Base-by-base conservation (phyloP, 345 rosid species). In the Erysimum cheiranthoides region DNA sequence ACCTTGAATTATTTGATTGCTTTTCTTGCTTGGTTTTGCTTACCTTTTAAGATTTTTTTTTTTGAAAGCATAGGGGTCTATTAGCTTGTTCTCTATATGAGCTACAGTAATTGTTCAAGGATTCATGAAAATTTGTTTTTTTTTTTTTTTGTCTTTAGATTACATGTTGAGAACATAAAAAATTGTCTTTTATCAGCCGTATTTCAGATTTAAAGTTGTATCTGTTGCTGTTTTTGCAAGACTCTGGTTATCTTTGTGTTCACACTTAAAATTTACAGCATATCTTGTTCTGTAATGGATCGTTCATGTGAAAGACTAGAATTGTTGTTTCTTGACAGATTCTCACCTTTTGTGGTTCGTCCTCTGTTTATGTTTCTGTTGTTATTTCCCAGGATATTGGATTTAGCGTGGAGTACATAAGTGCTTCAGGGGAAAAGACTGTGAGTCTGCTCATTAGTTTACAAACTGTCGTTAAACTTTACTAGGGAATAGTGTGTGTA, bases 321-420 rank as follows among this genome's bases (percentile, higher is more conserved):
- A 32, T 43, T 53, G 58, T 25, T 68, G 45, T 32, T 53, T 67
- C 72, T 61, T 61, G 65, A 42, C 43, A 66, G 59, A 65, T 74
- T 73, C 31, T 71, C 58, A 68, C 38, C 77, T 35, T 61, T 5
- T 12, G 52, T 46, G 56, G 71, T 47, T 72, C 7, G 14, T 66
- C 39, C 30, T 52, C 58, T 39, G 58, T 59, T 59, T 30, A 31
- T 50, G 59, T 32, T 38, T 60, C 4, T 34, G 10, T 32, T 78
- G 63, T 49, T 45, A 16, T 51, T 68, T 68, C 64, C 71, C 90
- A 94, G 98, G 98, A 94, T 82, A 88, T 92, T 57, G 98, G 98
- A 80, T 94, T 94, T 80, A 90, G 97, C 66, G 82, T 94, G 92
- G 98, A 94, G 85, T 88, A 82, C 73, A 81, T 78, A 63, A 82